Evolutionary conservation across 352 stramenopile genomes (phyloP), one percentile per base, ranked within the genome.

Genomic region (Pythium grandisporangium): DNA sequence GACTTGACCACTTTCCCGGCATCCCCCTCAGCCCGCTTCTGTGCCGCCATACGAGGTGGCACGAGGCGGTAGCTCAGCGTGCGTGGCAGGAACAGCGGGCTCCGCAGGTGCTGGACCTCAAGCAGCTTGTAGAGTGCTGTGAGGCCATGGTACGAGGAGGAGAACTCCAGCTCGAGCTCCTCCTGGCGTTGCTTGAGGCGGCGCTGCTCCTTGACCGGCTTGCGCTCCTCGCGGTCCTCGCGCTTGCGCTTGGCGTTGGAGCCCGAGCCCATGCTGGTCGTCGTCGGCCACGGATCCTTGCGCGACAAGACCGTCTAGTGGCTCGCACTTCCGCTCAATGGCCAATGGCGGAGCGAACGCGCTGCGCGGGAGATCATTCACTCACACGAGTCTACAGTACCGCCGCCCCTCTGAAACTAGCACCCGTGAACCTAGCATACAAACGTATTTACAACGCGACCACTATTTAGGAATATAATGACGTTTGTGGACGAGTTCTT

Each of bases 91-190:
- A 93, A 76, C 20, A 90, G 60, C 30, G 79, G 79, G 19, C 62
- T 73, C 42, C 71, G 52, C 30, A 88, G 52, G 41, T 93, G 77
- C 51, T 78, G 45, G 17, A 86, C 48, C 48, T 93, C 79, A 25
- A 93, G 57, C 47, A 80, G 56, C 57, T 93, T 93, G 58, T 93
- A 93, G 23, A 93, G 63, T 37, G 74, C 59, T 44, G 77, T 93
- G 44, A 84, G 58, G 2, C 56, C 67, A 39, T 84, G 69, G 56
- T 87, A 93, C 45, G 73, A 75, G 22, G 68, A 70, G n/a, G 68
- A 63, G 43, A 93, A 93, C 61, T 93, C 79, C 26, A 73, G 57
- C 51, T 86, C 73, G 61, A 88, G 80, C 45, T 80, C 70, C 41
- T 89, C 69, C 55, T 86, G 70, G 7, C 71, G 71, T 35, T 66